Evolutionary conservation across 2,329 filamentous ascomycete genomes (phyloP).

Genomic region (Chrysosporium queenslandicum): DNA sequence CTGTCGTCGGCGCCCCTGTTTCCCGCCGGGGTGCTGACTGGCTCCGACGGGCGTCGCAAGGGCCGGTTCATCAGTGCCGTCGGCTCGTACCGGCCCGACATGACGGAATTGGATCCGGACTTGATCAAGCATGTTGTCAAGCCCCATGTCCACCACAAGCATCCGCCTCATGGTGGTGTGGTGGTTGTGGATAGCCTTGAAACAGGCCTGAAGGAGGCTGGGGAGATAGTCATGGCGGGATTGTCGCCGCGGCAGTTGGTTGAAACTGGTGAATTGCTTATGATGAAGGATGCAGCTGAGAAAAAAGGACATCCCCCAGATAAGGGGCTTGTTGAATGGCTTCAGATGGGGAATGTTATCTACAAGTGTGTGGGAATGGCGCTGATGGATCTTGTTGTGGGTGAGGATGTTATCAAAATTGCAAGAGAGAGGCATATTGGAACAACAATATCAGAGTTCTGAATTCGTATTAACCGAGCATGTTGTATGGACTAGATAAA

Average conservation of each 20-base stretch:
- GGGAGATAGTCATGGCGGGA: slow-evolving; percentile 72
- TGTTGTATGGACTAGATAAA: no score
- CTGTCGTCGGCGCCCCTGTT: slow-evolving; percentile 67
- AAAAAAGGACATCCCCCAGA: slow-evolving; percentile 31
- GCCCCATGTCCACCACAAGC: slow-evolving; percentile 34
- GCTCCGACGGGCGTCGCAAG: slow-evolving; percentile 35
- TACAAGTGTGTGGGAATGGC: slow-evolving; percentile 61
- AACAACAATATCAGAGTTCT: slow-evolving; percentile 38
- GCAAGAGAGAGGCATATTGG: slow-evolving; percentile 49
- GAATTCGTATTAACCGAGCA: no score
- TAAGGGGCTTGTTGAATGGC: slow-evolving; percentile 47
- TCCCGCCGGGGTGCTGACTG: slow-evolving; percentile 58
- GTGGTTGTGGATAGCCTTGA: slow-evolving; percentile 60
- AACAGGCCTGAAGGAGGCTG: slow-evolving; percentile 70
- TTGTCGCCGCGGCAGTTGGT: slow-evolving; percentile 66
- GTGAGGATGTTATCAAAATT: slow-evolving; percentile 47
- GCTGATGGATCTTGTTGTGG: slow-evolving; percentile 58
- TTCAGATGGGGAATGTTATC: slow-evolving; percentile 54
- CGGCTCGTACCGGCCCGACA: slow-evolving; percentile 52
- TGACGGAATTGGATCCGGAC: slow-evolving; percentile 74
- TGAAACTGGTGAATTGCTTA: slow-evolving; percentile 72
- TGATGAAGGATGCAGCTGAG: slow-evolving; percentile 47
- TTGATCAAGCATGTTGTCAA: slow-evolving; percentile 57
- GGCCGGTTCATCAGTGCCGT: slow-evolving; percentile 38
- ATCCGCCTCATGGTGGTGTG: slow-evolving; percentile 49